These are phyloP conservation scores for Purpureocillium lavendulum DNA, from an alignment of 2,329 filamentous ascomycete genomes.

Conservation along the genomic window DNA sequence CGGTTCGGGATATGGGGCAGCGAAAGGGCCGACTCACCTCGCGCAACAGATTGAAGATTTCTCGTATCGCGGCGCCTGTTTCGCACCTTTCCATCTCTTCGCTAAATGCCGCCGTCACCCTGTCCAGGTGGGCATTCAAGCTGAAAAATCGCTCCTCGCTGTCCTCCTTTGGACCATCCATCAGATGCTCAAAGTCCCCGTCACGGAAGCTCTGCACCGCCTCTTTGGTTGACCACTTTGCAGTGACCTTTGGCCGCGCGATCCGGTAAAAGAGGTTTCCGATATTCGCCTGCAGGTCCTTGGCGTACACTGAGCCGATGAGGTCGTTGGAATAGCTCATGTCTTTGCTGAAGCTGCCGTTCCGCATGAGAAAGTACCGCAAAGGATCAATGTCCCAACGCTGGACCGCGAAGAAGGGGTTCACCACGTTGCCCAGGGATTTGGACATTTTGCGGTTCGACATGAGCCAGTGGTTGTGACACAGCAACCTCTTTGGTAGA, in stretches of 20 bases:
- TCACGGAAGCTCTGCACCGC: slow-evolving; percentile 35
- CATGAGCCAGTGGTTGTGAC: slow-evolving; percentile 94
- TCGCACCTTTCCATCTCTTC: slow-evolving; percentile 55
- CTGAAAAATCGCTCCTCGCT: slow-evolving; percentile 13
- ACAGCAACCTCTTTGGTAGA: slow-evolving; percentile 69
- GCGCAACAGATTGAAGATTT: slow-evolving; percentile 54
- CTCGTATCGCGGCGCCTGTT: slow-evolving; percentile 55
- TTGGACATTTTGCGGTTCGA: slow-evolving; percentile 94
- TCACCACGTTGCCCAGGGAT: slow-evolving; percentile 88
- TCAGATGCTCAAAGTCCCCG: slow-evolving; percentile 14
- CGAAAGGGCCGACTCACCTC: slow-evolving; percentile 38
- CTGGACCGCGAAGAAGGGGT: slow-evolving; percentile 84
- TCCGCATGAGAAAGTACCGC: slow-evolving; percentile 79
- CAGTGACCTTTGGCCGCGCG: slow-evolving; percentile 46
- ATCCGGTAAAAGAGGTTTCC: slow-evolving; percentile 75
- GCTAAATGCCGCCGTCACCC: slow-evolving; percentile 22
- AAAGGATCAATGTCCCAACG: slow-evolving; percentile 82
- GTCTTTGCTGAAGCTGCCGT: slow-evolving; percentile 70
- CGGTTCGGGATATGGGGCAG: neutral
- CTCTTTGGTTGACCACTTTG: slow-evolving; percentile 53
- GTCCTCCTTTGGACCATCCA: neutral
- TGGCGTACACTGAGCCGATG: slow-evolving; percentile 71
- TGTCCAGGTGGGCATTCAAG: slow-evolving; percentile 15
- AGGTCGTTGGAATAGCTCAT: slow-evolving; percentile 75
- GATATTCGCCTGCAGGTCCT: slow-evolving; percentile 65